Evolutionary conservation across 2,329 filamentous ascomycete species (phyloP), one percentile per base, ranked within the genome.

Genomic region (Aspergillus udagawae): DNA sequence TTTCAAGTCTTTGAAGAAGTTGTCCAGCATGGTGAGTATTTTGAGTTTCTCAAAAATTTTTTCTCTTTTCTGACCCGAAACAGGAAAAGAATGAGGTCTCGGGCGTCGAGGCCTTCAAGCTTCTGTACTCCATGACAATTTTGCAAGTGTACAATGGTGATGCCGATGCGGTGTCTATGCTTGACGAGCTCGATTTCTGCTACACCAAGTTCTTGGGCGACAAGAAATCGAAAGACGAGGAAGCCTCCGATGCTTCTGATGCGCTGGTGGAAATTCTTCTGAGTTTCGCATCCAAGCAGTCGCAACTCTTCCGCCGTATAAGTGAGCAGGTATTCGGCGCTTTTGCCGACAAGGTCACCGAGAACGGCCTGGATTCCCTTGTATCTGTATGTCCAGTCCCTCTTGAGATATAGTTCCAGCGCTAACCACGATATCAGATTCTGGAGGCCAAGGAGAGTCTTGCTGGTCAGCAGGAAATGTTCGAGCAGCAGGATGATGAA

Each of bases 101-200:
- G 2, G 68, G 68, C 53, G 79, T 79, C 17, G 85, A 86, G 59
- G 89, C 90, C 0, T 83, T 97, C 57, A 87, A 88, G 21, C 81
- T 97, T 38, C 82, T 97, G 1, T 91, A 96, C 70, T 87, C 91
- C 0, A 83, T 97, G 53, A 89, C 91, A 0, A 84, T 97, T 14
- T 81, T 97, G 55, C 91, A 97, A 72, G 82, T 96, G 8, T 96
- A 96, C 76, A 92, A 93, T 67, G 90, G 91, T 25, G 92, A 96
- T 58, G 82, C 89, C 0, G 94, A 97, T 69, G 90, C 92, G 0
- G 83, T 96, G 23, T 86, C 88, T 51, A 87, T 94, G 60, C 78
- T 97, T 8, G 84, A 89, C 54, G 93, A 97, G 65, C 80, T 97
- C n/a, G 84, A 88, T 63, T 80, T 88, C 58, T 92, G 89, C 71